Conservation (phyloP, 352 stramenopile genomes). For the Blastocystis sp. region DNA sequence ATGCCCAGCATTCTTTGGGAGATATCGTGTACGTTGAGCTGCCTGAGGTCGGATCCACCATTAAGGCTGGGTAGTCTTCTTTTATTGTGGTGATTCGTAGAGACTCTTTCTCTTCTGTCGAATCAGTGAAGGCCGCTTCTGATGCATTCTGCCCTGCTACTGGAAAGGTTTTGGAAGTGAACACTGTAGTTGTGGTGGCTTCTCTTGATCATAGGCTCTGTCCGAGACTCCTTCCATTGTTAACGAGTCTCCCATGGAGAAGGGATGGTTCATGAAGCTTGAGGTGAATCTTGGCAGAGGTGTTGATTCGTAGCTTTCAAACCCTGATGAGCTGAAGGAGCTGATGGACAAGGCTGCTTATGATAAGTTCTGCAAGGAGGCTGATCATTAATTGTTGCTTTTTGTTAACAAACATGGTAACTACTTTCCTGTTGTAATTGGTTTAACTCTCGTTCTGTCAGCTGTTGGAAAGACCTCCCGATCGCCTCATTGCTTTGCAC, state of each 20-base stretch:
- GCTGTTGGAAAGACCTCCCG: neutral
- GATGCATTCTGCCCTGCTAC: constrained; percentile 84
- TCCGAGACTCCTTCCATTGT: constrained; percentile 62
- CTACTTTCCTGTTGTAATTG: neutral
- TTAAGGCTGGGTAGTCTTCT: constrained; percentile 68
- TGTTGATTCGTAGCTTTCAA: constrained; percentile 55
- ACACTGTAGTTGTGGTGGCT: constrained; percentile 70
- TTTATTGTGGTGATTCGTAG: constrained; percentile 66
- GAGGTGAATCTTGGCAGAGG: constrained; percentile 39
- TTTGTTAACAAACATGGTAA: constrained; percentile 21
- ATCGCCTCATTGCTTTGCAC: constrained; percentile 30
- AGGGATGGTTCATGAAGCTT: constrained; percentile 65
- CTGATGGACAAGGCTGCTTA: constrained; percentile 64
- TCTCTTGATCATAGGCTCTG: constrained; percentile 31
- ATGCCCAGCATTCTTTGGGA: constrained; percentile 88
- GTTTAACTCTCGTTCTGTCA: neutral
- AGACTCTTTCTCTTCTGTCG: constrained; percentile 87
- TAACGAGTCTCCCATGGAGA: constrained; percentile 64
- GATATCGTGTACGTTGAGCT: constrained; percentile 95
- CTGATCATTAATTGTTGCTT: constrained; percentile 61
- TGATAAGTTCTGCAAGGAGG: constrained; percentile 64
- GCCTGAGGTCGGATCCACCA: constrained; percentile 82
- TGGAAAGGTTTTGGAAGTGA: constrained; percentile 86
- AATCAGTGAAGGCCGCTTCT: constrained; percentile 95
- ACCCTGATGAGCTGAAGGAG: constrained; percentile 58